Evolutionary conservation across 371 early-diverging fungal genomes (phyloP), one percentile per base, ranked within the genome.

Genomic region (Lichtheimia ornata): DNA sequence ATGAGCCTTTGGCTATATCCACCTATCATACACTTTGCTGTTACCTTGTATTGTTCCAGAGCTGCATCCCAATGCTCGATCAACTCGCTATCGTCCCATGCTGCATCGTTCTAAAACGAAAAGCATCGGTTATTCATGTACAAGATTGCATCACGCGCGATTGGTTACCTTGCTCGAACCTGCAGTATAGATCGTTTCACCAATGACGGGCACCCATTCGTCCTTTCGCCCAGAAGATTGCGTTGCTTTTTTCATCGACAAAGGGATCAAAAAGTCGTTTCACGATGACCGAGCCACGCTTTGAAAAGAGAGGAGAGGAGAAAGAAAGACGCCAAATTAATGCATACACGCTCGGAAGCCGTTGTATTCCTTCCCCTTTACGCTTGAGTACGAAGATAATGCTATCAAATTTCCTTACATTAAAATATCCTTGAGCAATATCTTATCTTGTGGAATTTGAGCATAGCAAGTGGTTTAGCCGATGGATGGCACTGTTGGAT

Each of bases 51-150:
- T 58, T 84, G 76, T 56, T 74, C 74, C 6, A 85, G 74, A 4
- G 85, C 84, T 15, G 66, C 65, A 58, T 87, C 85, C 87, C 87
- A 87, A 5, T 81, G 81, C 47, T 81, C 78, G 47, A 87, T 83
- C 68, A 87, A 61, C 4, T 76, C 80, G 20, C 72, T 76, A 55
- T 87, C 87, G 50, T 87, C 87, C 87, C 87, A 87, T 4, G 77
- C 74, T 43, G 84, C 84, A 4, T 64, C 68, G 27, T 82, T 56
- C 45, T 45, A 20, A 27, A 45, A 45, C 5, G 47, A n/a, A 18
- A 6, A 9, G 12, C 11, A 17, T 47, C 17, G 47, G 14, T 2
- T 47, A 18, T 17, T 7, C 22, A 6, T n/a, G 22, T 14, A 1
- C 47, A 12, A 35, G 35, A 35, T 35, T 35, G 18, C 0, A 1